Conservation (phyloP, 495 filamentous ascomycete species). For the Talaromyces ruber region DNA sequence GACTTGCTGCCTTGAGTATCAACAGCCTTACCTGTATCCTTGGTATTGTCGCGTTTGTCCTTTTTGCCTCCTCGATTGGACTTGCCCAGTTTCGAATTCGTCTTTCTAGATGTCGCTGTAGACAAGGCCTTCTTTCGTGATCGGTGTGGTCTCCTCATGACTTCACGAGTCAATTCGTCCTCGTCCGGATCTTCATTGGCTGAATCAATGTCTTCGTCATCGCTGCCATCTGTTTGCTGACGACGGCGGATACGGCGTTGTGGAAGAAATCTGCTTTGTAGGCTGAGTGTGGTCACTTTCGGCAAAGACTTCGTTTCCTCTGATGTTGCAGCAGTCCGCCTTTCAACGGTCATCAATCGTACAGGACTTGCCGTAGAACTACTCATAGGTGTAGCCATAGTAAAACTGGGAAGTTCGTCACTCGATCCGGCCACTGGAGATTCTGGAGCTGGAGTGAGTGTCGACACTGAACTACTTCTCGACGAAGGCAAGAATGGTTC, state of each 20-base stretch:
- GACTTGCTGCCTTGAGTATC: slow-evolving; percentile 4
- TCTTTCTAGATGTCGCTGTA: background rate
- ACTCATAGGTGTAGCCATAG: slow-evolving; percentile 7
- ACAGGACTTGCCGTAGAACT: slow-evolving; percentile 1
- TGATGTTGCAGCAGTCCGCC: background rate
- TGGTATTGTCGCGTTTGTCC: background rate
- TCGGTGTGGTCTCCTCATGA: slow-evolving; percentile 16
- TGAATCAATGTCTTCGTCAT: slow-evolving; percentile 19
- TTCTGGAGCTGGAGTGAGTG: background rate
- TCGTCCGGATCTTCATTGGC: slow-evolving; percentile 23
- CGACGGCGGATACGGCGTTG: slow-evolving; percentile 27
- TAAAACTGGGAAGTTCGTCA: background rate
- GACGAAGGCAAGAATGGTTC: background rate
- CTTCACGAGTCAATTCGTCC: slow-evolving; percentile 28
- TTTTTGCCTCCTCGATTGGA: slow-evolving; percentile 5
- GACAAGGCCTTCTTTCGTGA: slow-evolving; percentile 1
- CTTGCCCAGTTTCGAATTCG: slow-evolving; percentile 23
- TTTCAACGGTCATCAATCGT: slow-evolving; percentile 2
- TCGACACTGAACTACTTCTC: background rate
- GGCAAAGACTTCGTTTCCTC: background rate
- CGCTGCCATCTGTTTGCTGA: slow-evolving; percentile 24
- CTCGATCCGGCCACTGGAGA: background rate
- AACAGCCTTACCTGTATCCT: background rate
- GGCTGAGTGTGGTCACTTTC: slow-evolving; percentile 31
- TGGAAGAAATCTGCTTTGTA: slow-evolving; percentile 41